Evolutionary conservation across 208 protist species (phyloP), one percentile per base, ranked within the genome.

Genomic region (Naegleria gruberi): DNA sequence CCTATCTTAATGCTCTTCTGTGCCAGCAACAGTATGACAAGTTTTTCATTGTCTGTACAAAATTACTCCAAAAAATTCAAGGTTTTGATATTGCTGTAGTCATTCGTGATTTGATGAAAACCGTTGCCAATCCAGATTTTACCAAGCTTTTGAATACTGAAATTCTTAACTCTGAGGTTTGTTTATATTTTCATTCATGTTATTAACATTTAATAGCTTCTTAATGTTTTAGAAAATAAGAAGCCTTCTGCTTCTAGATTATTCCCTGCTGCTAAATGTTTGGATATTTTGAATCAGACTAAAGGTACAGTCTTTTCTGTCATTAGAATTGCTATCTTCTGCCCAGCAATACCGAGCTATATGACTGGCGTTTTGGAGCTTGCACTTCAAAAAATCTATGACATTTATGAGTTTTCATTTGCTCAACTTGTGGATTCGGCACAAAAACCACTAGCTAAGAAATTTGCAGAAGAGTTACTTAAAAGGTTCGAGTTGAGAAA

Each of bases 21-120:
- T 65, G 45, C 12, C 34, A 51, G 30, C 17, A 43, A 34, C 44
- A 30, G 4, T 43, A 46, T 34, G 84, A 88, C n/a, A 88, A 42
- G 45, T 88, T 88, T 15, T 65, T 88, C 19, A 88, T 65, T 65
- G 45, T 65, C 19, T 41, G n/a, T 4, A 65, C 45, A 19, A 42
- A 88, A 0, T 30, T 88, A 15, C 26, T 88, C 6, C 84, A 88
- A 30, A 47, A 88, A 4, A 51, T 42, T n/a, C 45, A 88, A 65
- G 84, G 84, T 42, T 65, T 42, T 65, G 84, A 88, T 26, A 43
- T 88, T 88, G 23, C 84, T 65, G 23, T 65, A 8, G 43, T 65
- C 0, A 7, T 57, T 2, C 46, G 46, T 37, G 84, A 65, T 42
- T 42, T 88, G 10, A 42, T 40, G 10, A 40, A 65, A 65, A 65